A percentile compares a stretch with the other conserved stretches of the same genome.
phyloP scores from a whole-genome alignment of 2,329 filamentous ascomycete genomes.

The Penicillium sp. region DNA sequence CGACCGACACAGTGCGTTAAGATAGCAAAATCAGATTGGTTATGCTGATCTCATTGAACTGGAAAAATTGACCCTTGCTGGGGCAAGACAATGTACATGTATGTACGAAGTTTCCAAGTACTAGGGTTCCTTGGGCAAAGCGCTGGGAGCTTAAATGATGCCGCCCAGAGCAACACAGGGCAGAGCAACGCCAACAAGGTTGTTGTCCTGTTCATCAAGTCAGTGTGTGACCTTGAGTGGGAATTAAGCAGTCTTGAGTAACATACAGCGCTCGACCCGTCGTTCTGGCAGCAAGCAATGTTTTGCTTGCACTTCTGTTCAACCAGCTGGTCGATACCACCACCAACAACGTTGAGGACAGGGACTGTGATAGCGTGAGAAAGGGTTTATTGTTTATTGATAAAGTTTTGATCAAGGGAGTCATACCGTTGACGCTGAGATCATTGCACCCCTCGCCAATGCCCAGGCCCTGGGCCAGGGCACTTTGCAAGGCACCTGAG shows the following conservation, averaged over 20 bases:
- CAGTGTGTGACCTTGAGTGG: background rate
- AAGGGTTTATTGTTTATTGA: background rate
- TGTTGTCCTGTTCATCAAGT: constrained; percentile 19
- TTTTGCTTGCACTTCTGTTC: constrained; percentile 32
- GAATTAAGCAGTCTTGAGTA: background rate
- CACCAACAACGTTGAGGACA: constrained; percentile 11
- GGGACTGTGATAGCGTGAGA: background rate
- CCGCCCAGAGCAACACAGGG: constrained; percentile 33
- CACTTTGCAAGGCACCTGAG: constrained; percentile 24
- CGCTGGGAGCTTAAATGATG: constrained; percentile 24
- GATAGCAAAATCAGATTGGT: background rate
- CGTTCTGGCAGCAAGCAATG: constrained; percentile 34
- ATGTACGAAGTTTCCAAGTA: background rate
- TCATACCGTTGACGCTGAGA: constrained; percentile 28
- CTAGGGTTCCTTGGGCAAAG: background rate
- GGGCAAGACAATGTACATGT: background rate
- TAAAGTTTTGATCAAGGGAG: background rate
- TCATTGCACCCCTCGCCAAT: constrained; percentile 35
- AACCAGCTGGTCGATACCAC: constrained; percentile 21
- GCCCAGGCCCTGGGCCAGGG: constrained; percentile 29
- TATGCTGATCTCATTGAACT: background rate
- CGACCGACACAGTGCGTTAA: constrained; percentile 3
- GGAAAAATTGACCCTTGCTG: constrained; percentile 3
- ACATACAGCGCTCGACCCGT: constrained; percentile 22
- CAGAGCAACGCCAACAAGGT: constrained; percentile 30